Conservation (phyloP, 345 rosid species). For the Salix dunnii region DNA sequence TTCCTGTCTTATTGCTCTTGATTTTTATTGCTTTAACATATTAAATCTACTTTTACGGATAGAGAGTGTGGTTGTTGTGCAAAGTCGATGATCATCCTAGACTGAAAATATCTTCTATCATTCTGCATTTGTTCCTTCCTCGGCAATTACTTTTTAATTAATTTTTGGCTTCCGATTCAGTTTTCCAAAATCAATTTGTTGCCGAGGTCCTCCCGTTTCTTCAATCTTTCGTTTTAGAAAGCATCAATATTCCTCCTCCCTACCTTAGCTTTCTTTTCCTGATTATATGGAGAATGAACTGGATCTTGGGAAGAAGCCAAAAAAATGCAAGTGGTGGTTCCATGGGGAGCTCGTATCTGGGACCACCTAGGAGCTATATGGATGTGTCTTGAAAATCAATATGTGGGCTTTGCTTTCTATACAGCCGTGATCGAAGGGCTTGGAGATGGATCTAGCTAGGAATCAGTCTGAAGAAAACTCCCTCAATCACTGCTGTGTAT, state of each 20-base stretch:
- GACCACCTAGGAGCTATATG: background rate
- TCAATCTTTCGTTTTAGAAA: background rate
- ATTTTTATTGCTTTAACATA: too few relatives aligned
- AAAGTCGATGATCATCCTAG: too few relatives aligned
- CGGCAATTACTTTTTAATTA: background rate
- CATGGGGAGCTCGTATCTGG: background rate
- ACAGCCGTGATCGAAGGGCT: constrained; percentile 1
- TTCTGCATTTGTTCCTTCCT: background rate
- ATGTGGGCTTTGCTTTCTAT: background rate
- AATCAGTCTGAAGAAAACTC: too few relatives aligned
- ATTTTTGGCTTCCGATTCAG: background rate
- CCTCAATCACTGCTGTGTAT: too few relatives aligned
- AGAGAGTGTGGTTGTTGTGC: too few relatives aligned
- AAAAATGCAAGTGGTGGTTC: background rate
- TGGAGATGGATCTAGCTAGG: background rate
- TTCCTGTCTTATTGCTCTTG: background rate
- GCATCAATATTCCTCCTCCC: background rate
- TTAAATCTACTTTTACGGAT: too few relatives aligned
- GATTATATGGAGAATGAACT: background rate
- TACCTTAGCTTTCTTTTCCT: background rate
- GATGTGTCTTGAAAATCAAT: too few relatives aligned
- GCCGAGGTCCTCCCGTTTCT: background rate
- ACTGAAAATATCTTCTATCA: background rate
- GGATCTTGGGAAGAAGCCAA: background rate
- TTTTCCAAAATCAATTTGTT: background rate